Conservation (phyloP, 2,329 filamentous ascomycete genomes). For the Fusarium sterilihyphosum region DNA sequence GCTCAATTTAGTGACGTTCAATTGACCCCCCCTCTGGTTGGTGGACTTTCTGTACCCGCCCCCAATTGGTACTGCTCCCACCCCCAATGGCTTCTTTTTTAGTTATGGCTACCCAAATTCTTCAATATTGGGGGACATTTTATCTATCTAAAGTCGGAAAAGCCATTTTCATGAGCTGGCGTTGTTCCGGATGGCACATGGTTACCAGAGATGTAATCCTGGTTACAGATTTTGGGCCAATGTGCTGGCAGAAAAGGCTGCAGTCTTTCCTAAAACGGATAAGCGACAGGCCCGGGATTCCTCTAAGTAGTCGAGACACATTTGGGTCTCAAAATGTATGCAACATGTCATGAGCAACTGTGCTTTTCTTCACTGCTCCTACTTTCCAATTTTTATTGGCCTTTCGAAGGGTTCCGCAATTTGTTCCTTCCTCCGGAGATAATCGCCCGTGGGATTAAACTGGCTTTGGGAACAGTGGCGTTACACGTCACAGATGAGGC, state of each 20-base stretch:
- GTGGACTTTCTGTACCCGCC: constrained; percentile 40
- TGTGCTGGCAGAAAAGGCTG: background rate
- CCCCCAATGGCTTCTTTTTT: constrained; percentile 32
- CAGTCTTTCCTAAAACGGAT: constrained; percentile 12
- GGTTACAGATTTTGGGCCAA: constrained; percentile 6
- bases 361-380: constrained; percentile 3
- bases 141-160: constrained; percentile 1
- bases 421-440: constrained; percentile 16
- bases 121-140: constrained; percentile 36
- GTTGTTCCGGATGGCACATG: constrained; percentile 31
- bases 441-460: constrained; percentile 24
- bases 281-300: constrained; percentile 8
- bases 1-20: constrained; percentile 22
- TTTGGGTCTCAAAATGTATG: constrained; percentile 2
- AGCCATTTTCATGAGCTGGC: constrained; percentile 13
- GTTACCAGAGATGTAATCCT: constrained; percentile 26
- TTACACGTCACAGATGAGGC: constrained; percentile 29
- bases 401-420: background rate
- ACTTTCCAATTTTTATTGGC: background rate
- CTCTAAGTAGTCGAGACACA: constrained; percentile 13
- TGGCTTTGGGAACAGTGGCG: constrained; percentile 28
- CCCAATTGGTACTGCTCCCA: constrained; percentile 28
- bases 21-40: constrained; percentile 25
- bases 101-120: constrained; percentile 15
- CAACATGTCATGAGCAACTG: constrained; percentile 4